Conservation (phyloP, 805 yeast genomes). For the Nakazawaea ambrosiae region DNA sequence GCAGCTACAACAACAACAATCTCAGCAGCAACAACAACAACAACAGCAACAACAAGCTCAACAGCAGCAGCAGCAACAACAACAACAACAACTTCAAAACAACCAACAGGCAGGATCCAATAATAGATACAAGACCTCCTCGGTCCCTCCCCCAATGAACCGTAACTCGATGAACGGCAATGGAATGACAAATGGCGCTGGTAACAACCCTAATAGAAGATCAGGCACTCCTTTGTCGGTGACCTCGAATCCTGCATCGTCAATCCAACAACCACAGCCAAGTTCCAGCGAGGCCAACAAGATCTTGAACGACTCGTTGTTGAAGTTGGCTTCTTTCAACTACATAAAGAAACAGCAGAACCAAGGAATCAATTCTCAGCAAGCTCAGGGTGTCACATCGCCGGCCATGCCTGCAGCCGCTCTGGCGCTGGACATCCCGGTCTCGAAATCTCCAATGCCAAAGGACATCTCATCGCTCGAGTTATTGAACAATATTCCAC, state of each 20-base stretch:
- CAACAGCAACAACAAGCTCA: too few relatives aligned
- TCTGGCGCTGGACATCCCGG: not conserved
- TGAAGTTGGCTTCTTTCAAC: conserved; percentile 9
- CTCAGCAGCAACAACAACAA: too few relatives aligned
- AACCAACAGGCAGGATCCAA: not conserved
- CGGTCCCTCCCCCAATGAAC: conserved; percentile 7
- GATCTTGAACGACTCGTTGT: conserved; percentile 4
- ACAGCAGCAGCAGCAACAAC: too few relatives aligned
- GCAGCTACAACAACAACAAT: too few relatives aligned
- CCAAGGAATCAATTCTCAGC: not conserved
- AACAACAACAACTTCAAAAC: conserved; percentile 6
- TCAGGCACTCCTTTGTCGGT: conserved; percentile 6
- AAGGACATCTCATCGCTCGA: conserved; percentile 45
- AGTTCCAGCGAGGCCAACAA: conserved; percentile 2
- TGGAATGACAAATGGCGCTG: not conserved
- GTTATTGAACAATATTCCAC: conserved; percentile 71
- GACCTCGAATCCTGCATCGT: conserved; percentile 10
- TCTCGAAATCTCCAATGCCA: conserved; percentile 36
- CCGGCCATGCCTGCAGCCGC: not conserved
- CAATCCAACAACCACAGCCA: conserved; percentile 9
- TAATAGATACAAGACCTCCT: conserved; percentile 13
- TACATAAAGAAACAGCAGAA: conserved; percentile 12
- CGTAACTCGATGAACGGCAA: not conserved
- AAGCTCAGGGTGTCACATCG: conserved; percentile 1
- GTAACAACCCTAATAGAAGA: conserved; percentile 1